phyloP scores from a whole-genome alignment of 164 flowering plant genomes.

The Akebia trifoliata region DNA sequence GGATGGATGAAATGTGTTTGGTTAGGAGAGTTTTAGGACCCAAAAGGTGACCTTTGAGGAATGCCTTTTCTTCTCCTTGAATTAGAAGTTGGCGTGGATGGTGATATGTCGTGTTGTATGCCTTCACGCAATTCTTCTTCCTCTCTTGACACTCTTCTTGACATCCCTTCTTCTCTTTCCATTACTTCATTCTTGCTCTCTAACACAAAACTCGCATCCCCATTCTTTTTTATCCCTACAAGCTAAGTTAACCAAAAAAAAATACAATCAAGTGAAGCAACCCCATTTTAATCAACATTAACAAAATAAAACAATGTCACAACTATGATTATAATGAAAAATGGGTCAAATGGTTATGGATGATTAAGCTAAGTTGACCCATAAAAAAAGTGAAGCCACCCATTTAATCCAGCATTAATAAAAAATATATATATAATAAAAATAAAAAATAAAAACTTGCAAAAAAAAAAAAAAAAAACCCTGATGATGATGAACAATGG shows the following conservation, averaged over 20 bases:
- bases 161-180: conserved; percentile 42
- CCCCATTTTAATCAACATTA: neutral
- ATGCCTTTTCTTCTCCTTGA: conserved; percentile 83
- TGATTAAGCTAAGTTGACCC: too few relatives aligned
- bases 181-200: conserved; percentile 38
- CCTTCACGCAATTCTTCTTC: conserved; percentile 57
- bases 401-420: too few relatives aligned
- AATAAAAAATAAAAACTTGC: too few relatives aligned
- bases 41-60: conserved; percentile 87
- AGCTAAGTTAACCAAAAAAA: conserved; percentile 30
- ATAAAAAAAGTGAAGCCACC: too few relatives aligned
- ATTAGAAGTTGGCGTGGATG: conserved; percentile 54
- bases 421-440: too few relatives aligned
- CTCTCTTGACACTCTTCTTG: conserved; percentile 24
- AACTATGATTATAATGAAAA: neutral
- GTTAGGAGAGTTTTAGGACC: conserved; percentile 26
- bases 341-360: too few relatives aligned
- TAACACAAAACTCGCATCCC: conserved; percentile 58
- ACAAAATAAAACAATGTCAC: neutral
- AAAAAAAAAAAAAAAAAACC: too few relatives aligned
- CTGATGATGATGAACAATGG: conserved; percentile 10
- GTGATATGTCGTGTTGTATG: conserved; percentile 49
- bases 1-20: neutral
- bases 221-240: conserved; percentile 65
- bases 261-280: neutral